phyloP scores from a whole-genome alignment of 139 green algal genomes.

The Dunaliella primolecta region DNA sequence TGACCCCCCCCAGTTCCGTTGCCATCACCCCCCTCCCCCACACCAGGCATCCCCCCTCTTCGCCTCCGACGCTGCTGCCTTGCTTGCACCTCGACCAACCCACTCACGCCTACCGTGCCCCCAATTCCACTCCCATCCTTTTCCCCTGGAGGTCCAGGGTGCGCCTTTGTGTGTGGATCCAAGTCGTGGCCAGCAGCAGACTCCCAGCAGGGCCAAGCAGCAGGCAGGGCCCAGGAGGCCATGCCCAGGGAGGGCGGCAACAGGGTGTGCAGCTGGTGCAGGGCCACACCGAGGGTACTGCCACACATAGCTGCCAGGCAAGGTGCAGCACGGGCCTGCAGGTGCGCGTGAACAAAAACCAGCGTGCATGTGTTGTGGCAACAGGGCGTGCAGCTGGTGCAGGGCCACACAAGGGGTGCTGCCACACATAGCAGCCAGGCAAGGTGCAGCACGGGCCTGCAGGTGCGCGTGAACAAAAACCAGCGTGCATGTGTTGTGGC shows the following conservation, averaged over 20 bases:
- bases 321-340: neutral
- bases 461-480: too few species aligned
- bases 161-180: neutral
- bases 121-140: neutral
- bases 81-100: neutral
- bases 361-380: too few species aligned
- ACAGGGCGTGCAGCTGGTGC: neutral
- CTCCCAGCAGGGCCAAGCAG: neutral
- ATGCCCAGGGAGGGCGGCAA: neutral
- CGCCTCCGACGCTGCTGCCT: neutral
- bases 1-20: neutral
- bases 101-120: neutral
- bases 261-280: neutral
- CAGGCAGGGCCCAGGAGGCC: neutral
- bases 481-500: too few species aligned
- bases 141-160: neutral
- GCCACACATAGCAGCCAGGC: neutral
- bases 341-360: too few species aligned
- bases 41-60: neutral
- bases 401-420: neutral
- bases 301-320: neutral
- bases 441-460: neutral
- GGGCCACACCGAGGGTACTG: neutral
- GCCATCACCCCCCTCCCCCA: neutral
- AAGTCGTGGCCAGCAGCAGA: neutral